Percentiles rank a stretch among this genome's conserved stretches.
These are phyloP conservation scores for Ogataea nonfermentans DNA, from an alignment of 805 yeast genomes.

Conservation along the genomic window DNA sequence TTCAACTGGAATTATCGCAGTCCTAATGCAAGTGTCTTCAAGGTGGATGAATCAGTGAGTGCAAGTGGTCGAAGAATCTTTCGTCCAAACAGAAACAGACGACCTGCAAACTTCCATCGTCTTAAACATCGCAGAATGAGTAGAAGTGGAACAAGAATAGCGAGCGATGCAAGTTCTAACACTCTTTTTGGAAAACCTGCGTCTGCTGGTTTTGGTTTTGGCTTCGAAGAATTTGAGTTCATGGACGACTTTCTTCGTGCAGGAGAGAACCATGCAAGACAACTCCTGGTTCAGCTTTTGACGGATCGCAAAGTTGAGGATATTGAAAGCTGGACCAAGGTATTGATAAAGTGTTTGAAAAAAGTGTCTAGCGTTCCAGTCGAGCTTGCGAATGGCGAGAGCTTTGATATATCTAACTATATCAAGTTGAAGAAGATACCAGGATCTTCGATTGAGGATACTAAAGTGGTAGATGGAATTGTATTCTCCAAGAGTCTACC, in stretches of 20 bases:
- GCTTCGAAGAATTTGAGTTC: conserved; percentile 31
- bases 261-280: conserved; percentile 45
- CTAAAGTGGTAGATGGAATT: conserved; percentile 69
- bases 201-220: conserved; percentile 23
- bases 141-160: conserved; percentile 35
- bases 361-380: conserved; percentile 59
- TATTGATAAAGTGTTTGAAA: conserved; percentile 49
- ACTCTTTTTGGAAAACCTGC: conserved; percentile 12
- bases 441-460: conserved; percentile 67
- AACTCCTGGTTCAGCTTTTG: conserved; percentile 56
- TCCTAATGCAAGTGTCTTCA: conserved; percentile 17
- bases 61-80: conserved; percentile 15
- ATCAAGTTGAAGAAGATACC: conserved; percentile 80
- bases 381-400: conserved; percentile 62
- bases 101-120: conserved; percentile 23
- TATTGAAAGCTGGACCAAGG: conserved; percentile 56
- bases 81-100: conserved; percentile 22
- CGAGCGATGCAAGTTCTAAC: conserved; percentile 15
- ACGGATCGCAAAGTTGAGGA: conserved; percentile 56
- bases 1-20: conserved; percentile 29
- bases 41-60: conserved; percentile 18
- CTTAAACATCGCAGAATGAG: conserved; percentile 50
- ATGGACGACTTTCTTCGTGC: conserved; percentile 34
- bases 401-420: conserved; percentile 83
- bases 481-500: conserved; percentile 85